Percentiles rank a stretch among this genome's conserved stretches.
These are phyloP conservation scores for Pestalotiopsis sp. DNA, from an alignment of 2,329 filamentous ascomycete species.

Conservation along the genomic window DNA sequence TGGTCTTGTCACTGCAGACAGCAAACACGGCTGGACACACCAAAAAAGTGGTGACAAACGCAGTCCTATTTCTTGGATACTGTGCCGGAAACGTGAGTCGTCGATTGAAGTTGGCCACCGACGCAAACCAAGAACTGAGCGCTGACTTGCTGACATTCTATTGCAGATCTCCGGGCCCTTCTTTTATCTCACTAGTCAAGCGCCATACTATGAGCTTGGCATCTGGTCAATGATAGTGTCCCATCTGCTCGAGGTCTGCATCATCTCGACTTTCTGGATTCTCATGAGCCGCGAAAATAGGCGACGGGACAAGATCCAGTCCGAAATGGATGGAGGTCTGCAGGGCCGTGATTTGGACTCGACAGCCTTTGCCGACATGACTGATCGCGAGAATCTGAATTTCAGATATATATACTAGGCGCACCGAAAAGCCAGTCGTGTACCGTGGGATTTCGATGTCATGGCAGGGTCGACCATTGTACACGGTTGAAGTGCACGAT, in stretches of 20 bases:
- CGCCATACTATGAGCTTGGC: constrained; percentile 50
- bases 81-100: constrained; percentile 48
- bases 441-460: too few species aligned
- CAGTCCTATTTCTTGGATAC: constrained; percentile 55
- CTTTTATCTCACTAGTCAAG: constrained; percentile 54
- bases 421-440: too few species aligned
- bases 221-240: constrained; percentile 62
- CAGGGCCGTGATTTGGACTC: constrained; percentile 49
- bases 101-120: not conserved
- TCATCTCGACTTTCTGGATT: constrained; percentile 48
- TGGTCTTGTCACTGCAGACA: constrained; percentile 40
- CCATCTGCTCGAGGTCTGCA: constrained; percentile 52
- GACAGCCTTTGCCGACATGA: constrained; percentile 55
- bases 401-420: constrained; percentile 36
- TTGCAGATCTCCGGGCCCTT: constrained; percentile 51
- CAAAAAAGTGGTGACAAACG: constrained; percentile 63
- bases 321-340: constrained; percentile 33
- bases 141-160: constrained; percentile 12
- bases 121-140: not conserved
- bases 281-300: constrained; percentile 52
- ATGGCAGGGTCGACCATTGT: too few species aligned
- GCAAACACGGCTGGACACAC: constrained; percentile 55
- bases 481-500: too few species aligned
- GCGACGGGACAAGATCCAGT: constrained; percentile 49
- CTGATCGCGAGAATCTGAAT: constrained; percentile 55